Evolutionary conservation across 208 protist genomes (phyloP).

Genomic region (Angomonas desouzai): DNA sequence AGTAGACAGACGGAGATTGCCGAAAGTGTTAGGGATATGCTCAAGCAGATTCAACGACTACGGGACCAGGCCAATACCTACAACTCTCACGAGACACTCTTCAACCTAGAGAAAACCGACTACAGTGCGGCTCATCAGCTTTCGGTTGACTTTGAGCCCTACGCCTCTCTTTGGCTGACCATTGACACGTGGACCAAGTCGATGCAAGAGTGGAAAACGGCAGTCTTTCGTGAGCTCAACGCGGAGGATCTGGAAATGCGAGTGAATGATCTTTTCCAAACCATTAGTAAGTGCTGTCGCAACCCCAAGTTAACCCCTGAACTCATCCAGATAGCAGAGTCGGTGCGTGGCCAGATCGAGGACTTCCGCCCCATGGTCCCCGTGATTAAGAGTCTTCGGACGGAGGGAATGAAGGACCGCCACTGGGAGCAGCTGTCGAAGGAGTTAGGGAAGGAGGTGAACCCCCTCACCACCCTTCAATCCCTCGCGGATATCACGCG

Average conservation of each 20-base stretch:
- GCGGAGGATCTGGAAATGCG: slow-evolving; percentile 89
- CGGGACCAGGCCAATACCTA: slow-evolving; percentile 88
- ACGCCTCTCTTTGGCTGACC: slow-evolving; percentile 93
- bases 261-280: slow-evolving; percentile 66
- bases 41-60: slow-evolving; percentile 82
- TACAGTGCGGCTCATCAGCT: slow-evolving; percentile 89
- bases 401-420: slow-evolving; percentile 94
- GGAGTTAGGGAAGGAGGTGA: slow-evolving; percentile 89
- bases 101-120: slow-evolving; percentile 92
- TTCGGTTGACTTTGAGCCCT: slow-evolving; percentile 95
- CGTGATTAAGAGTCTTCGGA: slow-evolving; percentile 93
- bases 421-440: slow-evolving; percentile 95
- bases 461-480: slow-evolving; percentile 83
- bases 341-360: slow-evolving; percentile 87
- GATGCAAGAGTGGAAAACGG: slow-evolving; percentile 78
- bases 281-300: slow-evolving; percentile 85
- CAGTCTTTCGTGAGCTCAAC: slow-evolving; percentile 81
- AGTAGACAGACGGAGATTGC: slow-evolving; percentile 86
- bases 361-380: slow-evolving; percentile 95
- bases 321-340: slow-evolving; percentile 85
- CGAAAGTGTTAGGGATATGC: slow-evolving; percentile 76
- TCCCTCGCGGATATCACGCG: slow-evolving; percentile 79
- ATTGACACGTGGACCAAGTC: slow-evolving; percentile 84
- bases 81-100: slow-evolving; percentile 94
- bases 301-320: slow-evolving; percentile 76